Evolutionary conservation across 805 yeast genomes (phyloP).

Genomic region (Komagataella populi): DNA sequence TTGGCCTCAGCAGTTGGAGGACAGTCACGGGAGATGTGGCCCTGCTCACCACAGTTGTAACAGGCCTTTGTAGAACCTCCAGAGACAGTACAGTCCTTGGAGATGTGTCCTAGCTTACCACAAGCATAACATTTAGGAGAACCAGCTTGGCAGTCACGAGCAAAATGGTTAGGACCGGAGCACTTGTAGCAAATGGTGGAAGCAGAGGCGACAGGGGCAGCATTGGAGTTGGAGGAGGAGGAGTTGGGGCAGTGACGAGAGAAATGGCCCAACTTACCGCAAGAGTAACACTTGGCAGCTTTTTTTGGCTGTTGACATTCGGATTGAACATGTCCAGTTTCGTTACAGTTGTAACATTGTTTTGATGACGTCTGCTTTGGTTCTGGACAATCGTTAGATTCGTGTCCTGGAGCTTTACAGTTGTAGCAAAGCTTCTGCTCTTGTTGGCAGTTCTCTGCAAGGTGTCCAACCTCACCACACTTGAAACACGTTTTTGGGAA

Average conservation of each 20-base stretch:
- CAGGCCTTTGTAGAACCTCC: conserved; percentile 46
- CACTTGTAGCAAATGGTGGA: conserved; percentile 64
- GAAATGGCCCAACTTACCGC: conserved; percentile 69
- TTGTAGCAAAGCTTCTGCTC: conserved; percentile 83
- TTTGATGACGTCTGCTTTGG: conserved; percentile 70
- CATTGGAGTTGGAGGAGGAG: conserved; percentile 10
- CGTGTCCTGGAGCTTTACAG: conserved; percentile 84
- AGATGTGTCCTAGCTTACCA: conserved; percentile 81
- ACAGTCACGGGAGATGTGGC: conserved; percentile 84
- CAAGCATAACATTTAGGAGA: conserved; percentile 81
- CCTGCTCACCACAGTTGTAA: conserved; percentile 65
- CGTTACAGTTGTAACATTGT: conserved; percentile 90
- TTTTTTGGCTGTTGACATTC: conserved; percentile 58
- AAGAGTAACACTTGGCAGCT: conserved; percentile 69
- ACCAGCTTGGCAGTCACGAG: conserved; percentile 73
- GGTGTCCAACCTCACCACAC: conserved; percentile 86
- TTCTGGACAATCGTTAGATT: conserved; percentile 76
- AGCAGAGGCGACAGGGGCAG: conserved; percentile 9
- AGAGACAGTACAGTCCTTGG: conserved; percentile 63
- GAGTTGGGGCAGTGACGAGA: conserved; percentile 62
- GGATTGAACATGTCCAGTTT: conserved; percentile 76
- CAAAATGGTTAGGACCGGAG: conserved; percentile 89
- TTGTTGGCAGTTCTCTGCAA: conserved; percentile 80
- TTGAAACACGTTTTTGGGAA: conserved; percentile 63
- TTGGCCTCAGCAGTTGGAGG: conserved; percentile 1